Evolutionary conservation across 768 basidiomycete genomes (phyloP).

Genomic region (Naganishia randhawae): DNA sequence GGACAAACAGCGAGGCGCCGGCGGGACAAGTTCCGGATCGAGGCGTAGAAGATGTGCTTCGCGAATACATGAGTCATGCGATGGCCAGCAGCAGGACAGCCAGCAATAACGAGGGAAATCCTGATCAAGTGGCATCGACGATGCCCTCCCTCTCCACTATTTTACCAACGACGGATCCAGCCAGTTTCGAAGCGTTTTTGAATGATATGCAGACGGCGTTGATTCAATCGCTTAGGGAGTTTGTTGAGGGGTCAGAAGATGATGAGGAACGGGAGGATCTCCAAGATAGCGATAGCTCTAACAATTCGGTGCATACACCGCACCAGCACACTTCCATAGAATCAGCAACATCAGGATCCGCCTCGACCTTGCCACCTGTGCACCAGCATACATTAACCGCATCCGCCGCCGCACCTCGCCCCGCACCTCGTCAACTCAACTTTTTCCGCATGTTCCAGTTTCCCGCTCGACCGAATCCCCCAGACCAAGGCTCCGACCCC

Average conservation of each 20-base stretch:
- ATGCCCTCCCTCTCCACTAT: slow-evolving; percentile 4
- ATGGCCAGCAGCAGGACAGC: slow-evolving; percentile 13
- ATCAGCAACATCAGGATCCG: background rate
- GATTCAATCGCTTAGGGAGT: slow-evolving; percentile 18
- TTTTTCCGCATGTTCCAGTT: slow-evolving; percentile 31
- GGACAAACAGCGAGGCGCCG: background rate
- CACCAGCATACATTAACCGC: background rate
- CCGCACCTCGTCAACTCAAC: slow-evolving; percentile 16
- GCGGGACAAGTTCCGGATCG: slow-evolving; percentile 2
- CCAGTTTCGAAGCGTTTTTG: slow-evolving; percentile 27
- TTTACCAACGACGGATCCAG: slow-evolving; percentile 18
- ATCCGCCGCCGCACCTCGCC: background rate
- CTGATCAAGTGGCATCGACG: background rate
- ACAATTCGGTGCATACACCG: background rate
- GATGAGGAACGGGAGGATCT: slow-evolving; percentile 1
- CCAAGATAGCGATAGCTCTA: background rate
- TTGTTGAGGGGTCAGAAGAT: slow-evolving; percentile 2
- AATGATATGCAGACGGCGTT: slow-evolving; percentile 24
- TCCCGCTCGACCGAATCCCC: slow-evolving; percentile 21
- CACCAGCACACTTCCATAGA: background rate
- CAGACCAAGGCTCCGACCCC: background rate
- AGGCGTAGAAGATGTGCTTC: slow-evolving; percentile 20
- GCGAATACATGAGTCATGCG: slow-evolving; percentile 26
- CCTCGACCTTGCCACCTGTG: background rate
- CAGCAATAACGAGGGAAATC: background rate